A percentile compares a stretch with the other conserved stretches of the same genome.
Evolutionary conservation across 306 rosid genomes (phyloP).

Genomic region (Corylus americana): DNA sequence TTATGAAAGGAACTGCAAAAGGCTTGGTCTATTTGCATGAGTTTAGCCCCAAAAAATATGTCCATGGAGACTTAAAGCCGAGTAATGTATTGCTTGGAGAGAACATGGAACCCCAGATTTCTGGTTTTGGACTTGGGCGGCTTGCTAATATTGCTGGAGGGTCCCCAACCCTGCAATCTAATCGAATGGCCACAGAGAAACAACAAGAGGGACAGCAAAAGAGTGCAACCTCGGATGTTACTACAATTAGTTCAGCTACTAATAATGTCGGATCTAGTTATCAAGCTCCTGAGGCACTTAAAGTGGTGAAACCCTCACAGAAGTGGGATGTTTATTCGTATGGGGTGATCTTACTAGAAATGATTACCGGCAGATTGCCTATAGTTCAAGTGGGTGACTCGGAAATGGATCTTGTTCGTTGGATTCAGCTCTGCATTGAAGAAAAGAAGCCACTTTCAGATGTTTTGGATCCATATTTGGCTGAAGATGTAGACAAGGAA

Average conservation of each 20-base stretch:
- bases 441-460: slow-evolving; percentile 90
- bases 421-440: slow-evolving; percentile 93
- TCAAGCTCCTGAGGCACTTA: slow-evolving; percentile 88
- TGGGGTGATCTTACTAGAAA: slow-evolving; percentile 85
- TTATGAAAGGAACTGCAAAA: slow-evolving; percentile 83
- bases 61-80: slow-evolving; percentile 91
- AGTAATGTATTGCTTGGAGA: slow-evolving; percentile 79
- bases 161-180: slow-evolving; percentile 76
- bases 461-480: slow-evolving; percentile 71
- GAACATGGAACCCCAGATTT: slow-evolving; percentile 73
- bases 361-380: slow-evolving; percentile 82
- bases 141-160: slow-evolving; percentile 93
- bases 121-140: slow-evolving; percentile 95
- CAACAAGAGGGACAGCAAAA: slow-evolving; percentile 57
- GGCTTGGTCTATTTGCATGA: slow-evolving; percentile 89
- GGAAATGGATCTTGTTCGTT: slow-evolving; percentile 90
- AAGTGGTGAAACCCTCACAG: slow-evolving; percentile 93
- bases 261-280: slow-evolving; percentile 53
- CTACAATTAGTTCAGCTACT: slow-evolving; percentile 32
- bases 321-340: slow-evolving; percentile 95
- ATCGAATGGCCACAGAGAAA: slow-evolving; percentile 56
- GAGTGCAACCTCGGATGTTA: slow-evolving; percentile 55
- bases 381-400: slow-evolving; percentile 69
- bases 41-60: slow-evolving; percentile 93
- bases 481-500: slow-evolving; percentile 67